These are phyloP conservation scores for Aspergillus nidulans DNA, from an alignment of 495 filamentous ascomycete genomes.

Conservation along the genomic window DNA sequence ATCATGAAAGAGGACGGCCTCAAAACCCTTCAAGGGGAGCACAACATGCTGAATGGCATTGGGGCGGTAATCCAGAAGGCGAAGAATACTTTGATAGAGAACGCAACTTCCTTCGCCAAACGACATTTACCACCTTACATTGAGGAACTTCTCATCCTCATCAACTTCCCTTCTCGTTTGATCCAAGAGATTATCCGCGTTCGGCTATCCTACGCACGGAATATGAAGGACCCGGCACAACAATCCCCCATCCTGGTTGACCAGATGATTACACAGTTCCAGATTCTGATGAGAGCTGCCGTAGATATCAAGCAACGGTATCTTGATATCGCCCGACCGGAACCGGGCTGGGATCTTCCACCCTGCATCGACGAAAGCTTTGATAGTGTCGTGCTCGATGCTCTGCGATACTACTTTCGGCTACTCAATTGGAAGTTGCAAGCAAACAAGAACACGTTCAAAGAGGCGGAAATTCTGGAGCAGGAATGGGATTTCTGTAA, in stretches of 20 bases:
- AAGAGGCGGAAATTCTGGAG: conserved; percentile 94
- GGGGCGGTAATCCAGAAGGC: conserved; percentile 85
- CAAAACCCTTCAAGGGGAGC: conserved; percentile 76
- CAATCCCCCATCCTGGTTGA: conserved; percentile 88
- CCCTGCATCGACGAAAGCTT: conserved; percentile 97
- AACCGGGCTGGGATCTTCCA: conserved; percentile 91
- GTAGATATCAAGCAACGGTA: conserved; percentile 90
- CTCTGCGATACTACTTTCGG: conserved; percentile 94
- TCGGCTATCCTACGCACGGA: conserved; percentile 84
- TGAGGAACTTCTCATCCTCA: conserved; percentile 89
- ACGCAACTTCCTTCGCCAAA: conserved; percentile 78
- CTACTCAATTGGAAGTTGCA: conserved; percentile 96
- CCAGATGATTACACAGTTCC: conserved; percentile 95
- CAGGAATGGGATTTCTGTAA: conserved; percentile 98
- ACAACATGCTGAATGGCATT: conserved; percentile 80
- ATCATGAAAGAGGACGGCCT: conserved; percentile 96
- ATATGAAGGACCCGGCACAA: conserved; percentile 86
- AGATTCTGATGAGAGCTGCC: conserved; percentile 84
- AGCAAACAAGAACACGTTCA: conserved; percentile 98
- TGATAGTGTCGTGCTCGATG: conserved; percentile 90
- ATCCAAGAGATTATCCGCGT: conserved; percentile 96
- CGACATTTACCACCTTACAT: conserved; percentile 95
- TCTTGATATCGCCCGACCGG: conserved; percentile 72
- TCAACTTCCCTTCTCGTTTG: conserved; percentile 92
- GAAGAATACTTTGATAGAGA: conserved; percentile 84